Evolutionary conservation across 305 asterid species (phyloP).

Genomic region (Solanum chacoense): DNA sequence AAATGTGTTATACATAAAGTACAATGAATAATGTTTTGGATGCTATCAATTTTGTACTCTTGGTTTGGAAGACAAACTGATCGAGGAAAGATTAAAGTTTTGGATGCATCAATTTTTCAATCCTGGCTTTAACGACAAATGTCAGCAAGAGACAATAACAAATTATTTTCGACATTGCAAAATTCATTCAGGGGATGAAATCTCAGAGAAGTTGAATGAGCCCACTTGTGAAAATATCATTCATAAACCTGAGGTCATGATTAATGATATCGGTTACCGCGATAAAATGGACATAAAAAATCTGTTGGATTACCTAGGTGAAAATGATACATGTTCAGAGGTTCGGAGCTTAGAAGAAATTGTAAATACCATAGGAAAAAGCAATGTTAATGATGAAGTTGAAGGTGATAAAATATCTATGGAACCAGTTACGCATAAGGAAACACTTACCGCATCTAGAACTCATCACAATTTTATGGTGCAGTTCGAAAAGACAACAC

Average conservation of each 20-base stretch:
- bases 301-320: not conserved
- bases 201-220: not conserved
- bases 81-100: not conserved
- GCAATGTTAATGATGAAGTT: too few relatives aligned
- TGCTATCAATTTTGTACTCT: not conserved
- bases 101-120: not conserved
- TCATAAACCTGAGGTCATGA: not conserved
- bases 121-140: not conserved
- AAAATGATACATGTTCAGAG: not conserved
- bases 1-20: not conserved
- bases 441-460: not conserved
- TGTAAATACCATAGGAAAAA: too few relatives aligned
- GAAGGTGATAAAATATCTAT: not conserved
- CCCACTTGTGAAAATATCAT: not conserved
- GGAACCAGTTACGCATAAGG: not conserved
- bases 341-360: too few relatives aligned
- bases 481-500: not conserved
- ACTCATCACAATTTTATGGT: not conserved
- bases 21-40: not conserved
- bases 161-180: too few relatives aligned
- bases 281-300: too few relatives aligned
- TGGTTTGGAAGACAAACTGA: not conserved
- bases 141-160: not conserved
- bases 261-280: too few relatives aligned
- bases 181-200: too few relatives aligned